Percentiles rank a stretch among this genome's conserved stretches.
phyloP scores from a whole-genome alignment of 2,329 filamentous ascomycete species.

The Ophiosphaerella narmari region DNA sequence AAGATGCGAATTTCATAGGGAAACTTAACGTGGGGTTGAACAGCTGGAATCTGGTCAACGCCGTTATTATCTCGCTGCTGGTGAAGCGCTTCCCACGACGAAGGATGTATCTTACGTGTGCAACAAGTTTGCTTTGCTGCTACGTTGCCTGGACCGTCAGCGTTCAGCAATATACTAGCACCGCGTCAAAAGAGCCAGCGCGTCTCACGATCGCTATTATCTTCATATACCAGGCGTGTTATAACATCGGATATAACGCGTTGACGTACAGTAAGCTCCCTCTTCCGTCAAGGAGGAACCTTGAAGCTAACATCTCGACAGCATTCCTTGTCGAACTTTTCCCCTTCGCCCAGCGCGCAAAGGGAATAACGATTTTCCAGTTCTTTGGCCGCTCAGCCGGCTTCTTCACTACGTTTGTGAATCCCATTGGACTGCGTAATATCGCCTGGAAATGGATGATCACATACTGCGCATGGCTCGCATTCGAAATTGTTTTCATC shows the following conservation, averaged over 20 bases:
- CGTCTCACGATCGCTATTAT: slow-evolving; percentile 53
- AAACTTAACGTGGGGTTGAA: slow-evolving; percentile 61
- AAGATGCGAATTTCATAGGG: slow-evolving; percentile 38
- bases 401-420: slow-evolving; percentile 64
- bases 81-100: slow-evolving; percentile 61
- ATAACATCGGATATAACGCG: slow-evolving; percentile 68
- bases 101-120: slow-evolving; percentile 57
- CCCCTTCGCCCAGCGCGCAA: slow-evolving; percentile 54
- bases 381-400: slow-evolving; percentile 65
- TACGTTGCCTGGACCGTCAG: slow-evolving; percentile 49
- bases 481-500: slow-evolving; percentile 63
- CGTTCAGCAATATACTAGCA: slow-evolving; percentile 55
- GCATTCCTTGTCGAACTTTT: slow-evolving; percentile 57
- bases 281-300: no score
- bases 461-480: slow-evolving; percentile 65
- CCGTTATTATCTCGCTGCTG: slow-evolving; percentile 59
- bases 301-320: slow-evolving; percentile 24
- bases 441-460: slow-evolving; percentile 68
- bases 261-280: slow-evolving; percentile 59
- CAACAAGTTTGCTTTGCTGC: slow-evolving; percentile 34
- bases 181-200: slow-evolving; percentile 43
- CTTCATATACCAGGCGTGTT: slow-evolving; percentile 56
- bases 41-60: slow-evolving; percentile 62
- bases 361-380: slow-evolving; percentile 61
- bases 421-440: slow-evolving; percentile 65